Percentiles rank a stretch among this genome's conserved stretches.
These are phyloP conservation scores for Alternaria conjuncta DNA, from an alignment of 2,329 filamentous ascomycete genomes.

Conservation along the genomic window DNA sequence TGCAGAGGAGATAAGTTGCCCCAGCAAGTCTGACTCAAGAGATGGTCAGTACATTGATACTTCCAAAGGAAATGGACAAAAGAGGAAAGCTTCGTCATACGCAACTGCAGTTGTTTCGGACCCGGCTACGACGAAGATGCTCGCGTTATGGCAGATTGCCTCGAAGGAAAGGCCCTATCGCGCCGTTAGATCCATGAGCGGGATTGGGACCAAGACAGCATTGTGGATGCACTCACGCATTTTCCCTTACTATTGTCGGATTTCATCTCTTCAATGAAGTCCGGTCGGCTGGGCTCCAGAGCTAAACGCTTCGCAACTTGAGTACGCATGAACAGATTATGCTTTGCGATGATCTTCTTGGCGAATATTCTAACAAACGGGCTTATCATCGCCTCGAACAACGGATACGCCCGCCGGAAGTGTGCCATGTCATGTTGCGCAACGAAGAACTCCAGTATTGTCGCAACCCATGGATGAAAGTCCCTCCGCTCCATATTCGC, in stretches of 20 bases:
- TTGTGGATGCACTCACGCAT: neutral
- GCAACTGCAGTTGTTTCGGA: conserved; percentile 27
- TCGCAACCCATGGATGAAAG: conserved; percentile 27
- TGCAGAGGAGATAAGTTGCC: conserved; percentile 25
- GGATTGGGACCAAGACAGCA: neutral
- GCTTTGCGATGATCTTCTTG: neutral
- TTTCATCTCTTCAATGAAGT: conserved; percentile 26
- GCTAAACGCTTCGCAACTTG: conserved; percentile 6
- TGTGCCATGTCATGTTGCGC: conserved; percentile 12
- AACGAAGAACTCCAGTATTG: conserved; percentile 22
- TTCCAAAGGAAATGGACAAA: neutral
- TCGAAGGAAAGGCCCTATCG: conserved; percentile 22
- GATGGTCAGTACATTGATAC: neutral
- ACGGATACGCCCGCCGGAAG: neutral
- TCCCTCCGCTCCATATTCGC: conserved; percentile 20
- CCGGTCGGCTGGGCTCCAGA: conserved; percentile 20
- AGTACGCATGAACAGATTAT: neutral
- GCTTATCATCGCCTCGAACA: neutral
- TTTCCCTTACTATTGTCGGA: conserved; percentile 12
- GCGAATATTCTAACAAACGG: neutral
- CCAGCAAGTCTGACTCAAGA: conserved; percentile 9
- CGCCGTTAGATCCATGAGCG: neutral
- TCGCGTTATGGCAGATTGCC: conserved; percentile 13
- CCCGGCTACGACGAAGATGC: conserved; percentile 28
- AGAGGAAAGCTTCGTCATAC: neutral